phyloP scores from a whole-genome alignment of 202 grass and related monocot genomes.

The Digitaria exilis region DNA sequence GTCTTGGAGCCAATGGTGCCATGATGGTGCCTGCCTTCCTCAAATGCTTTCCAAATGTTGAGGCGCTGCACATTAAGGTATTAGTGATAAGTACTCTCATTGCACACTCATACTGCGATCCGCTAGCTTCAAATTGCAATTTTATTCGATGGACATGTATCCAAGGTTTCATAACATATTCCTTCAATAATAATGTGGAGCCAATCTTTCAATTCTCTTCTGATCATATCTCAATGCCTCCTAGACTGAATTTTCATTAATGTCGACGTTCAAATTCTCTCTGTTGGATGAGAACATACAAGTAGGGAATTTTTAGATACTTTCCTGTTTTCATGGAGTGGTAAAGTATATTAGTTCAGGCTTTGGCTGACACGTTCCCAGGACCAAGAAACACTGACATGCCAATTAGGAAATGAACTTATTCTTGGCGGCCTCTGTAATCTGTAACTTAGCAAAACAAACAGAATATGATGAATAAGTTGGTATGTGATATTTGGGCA shows the following conservation, averaged over 20 bases:
- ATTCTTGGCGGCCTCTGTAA: background rate
- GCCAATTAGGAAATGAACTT: background rate
- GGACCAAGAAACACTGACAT: background rate
- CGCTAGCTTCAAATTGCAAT: background rate
- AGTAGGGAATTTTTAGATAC: background rate
- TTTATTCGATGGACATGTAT: background rate
- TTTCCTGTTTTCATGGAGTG: background rate
- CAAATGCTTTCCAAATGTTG: slow-evolving; percentile 54
- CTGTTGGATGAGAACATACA: background rate
- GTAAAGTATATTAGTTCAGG: background rate
- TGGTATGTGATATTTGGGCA: background rate
- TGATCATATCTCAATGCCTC: background rate
- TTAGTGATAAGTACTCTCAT: background rate
- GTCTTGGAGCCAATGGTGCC: background rate
- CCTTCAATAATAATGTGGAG: background rate
- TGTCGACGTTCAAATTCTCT: background rate
- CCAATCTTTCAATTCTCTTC: background rate
- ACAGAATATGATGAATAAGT: background rate
- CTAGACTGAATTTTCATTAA: background rate
- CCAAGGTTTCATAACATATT: background rate
- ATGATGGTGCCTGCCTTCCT: slow-evolving; percentile 35
- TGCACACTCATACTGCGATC: background rate
- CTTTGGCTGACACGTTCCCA: background rate
- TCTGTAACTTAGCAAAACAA: background rate
- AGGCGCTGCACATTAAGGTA: slow-evolving; percentile 55